Evolutionary conservation across 768 basidiomycete genomes (phyloP).

Genomic region (Boletus reticuloceps): DNA sequence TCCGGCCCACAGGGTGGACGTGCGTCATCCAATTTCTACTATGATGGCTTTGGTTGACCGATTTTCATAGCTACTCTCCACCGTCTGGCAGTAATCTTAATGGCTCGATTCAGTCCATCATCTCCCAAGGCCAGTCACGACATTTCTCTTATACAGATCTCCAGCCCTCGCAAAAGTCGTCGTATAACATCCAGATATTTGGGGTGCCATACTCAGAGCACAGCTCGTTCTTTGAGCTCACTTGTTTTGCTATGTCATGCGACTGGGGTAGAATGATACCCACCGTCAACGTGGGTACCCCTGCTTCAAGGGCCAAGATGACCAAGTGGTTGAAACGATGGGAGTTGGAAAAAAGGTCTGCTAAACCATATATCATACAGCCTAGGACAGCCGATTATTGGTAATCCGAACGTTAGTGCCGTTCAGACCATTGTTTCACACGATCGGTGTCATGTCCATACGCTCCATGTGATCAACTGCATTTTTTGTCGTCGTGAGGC

Average conservation of each 20-base stretch:
- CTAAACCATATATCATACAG: slow-evolving; percentile 33
- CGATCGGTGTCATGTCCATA: slow-evolving; percentile 3
- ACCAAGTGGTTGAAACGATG: slow-evolving; percentile 85
- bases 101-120: slow-evolving; percentile 65
- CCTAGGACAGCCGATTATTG: slow-evolving; percentile 47
- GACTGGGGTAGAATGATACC: slow-evolving; percentile 90
- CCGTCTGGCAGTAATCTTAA: slow-evolving; percentile 60
- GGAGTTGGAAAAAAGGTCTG: slow-evolving; percentile 75
- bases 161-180: slow-evolving; percentile 68
- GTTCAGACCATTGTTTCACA: neutral
- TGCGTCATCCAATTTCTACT: slow-evolving; percentile 38
- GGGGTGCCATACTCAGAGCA: slow-evolving; percentile 95
- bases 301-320: slow-evolving; percentile 79
- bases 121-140: slow-evolving; percentile 62
- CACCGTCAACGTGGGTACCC: slow-evolving; percentile 86
- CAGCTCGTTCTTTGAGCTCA: slow-evolving; percentile 92
- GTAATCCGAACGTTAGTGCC: slow-evolving; percentile 26
- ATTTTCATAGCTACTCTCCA: slow-evolving; percentile 53
- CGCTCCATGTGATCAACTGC: slow-evolving; percentile 13
- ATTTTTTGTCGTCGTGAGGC: slow-evolving; percentile 20
- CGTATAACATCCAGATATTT: slow-evolving; percentile 65
- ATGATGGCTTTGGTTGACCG: neutral
- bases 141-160: slow-evolving; percentile 71
- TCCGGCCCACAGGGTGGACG: slow-evolving; percentile 97
- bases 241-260: slow-evolving; percentile 89